Evolutionary conservation across 192 early-diverging fungal genomes (phyloP).

Genomic region (Linnemannia elongata): DNA sequence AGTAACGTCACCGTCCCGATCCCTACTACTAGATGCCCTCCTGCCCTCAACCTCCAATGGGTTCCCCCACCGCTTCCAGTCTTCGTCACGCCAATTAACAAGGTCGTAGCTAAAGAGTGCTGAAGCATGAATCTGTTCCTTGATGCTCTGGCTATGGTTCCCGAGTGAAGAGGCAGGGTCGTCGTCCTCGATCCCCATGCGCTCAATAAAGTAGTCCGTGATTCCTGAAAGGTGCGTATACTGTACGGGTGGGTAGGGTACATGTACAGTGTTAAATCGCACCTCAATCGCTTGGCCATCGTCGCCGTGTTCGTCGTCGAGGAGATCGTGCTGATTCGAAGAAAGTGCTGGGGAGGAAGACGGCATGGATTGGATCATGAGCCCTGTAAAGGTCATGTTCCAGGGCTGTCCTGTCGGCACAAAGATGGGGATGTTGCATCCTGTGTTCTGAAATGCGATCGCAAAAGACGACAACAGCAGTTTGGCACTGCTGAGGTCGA

Average conservation of each 20-base stretch:
- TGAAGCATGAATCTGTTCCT: constrained; percentile 27
- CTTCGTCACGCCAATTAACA: constrained; percentile 67
- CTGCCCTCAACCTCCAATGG: constrained; percentile 1
- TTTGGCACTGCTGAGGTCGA: constrained; percentile 75
- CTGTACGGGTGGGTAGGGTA: constrained; percentile 42
- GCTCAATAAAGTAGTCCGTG: constrained; percentile 52
- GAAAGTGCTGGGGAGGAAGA: constrained; percentile 41
- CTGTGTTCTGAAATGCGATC: constrained; percentile 75
- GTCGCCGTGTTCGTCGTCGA: constrained; percentile 24
- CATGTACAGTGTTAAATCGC: constrained; percentile 57
- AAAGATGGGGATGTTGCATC: constrained; percentile 73
- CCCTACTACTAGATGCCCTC: not conserved
- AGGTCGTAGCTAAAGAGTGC: constrained; percentile 67
- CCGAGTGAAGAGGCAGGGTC: constrained; percentile 27
- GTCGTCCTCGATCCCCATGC: constrained; percentile 49
- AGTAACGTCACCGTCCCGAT: constrained; percentile 4
- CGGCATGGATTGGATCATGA: constrained; percentile 30
- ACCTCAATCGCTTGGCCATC: constrained; percentile 41
- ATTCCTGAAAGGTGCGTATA: constrained; percentile 56
- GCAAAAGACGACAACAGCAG: constrained; percentile 73
- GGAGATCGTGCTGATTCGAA: constrained; percentile 20
- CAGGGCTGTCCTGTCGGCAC: constrained; percentile 65
- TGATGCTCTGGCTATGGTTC: constrained; percentile 8
- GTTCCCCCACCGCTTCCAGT: constrained; percentile 63
- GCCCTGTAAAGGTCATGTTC: constrained; percentile 50